Evolutionary conservation across 371 early-diverging fungal species (phyloP).

Genomic region (Rhizopus sp.): DNA sequence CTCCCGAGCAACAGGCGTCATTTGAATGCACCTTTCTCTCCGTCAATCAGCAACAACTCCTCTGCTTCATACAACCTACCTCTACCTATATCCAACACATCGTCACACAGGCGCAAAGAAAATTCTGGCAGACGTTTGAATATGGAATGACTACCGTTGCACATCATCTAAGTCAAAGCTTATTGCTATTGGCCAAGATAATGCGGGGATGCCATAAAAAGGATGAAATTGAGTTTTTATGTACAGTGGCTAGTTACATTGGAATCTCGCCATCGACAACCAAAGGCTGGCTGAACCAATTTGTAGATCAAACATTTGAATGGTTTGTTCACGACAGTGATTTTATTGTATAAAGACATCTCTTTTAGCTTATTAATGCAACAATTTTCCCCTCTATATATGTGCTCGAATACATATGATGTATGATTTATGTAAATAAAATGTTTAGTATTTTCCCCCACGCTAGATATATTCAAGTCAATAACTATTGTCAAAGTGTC

Average conservation of each 20-base stretch:
- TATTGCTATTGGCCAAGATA: conserved; percentile 13
- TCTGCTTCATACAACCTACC: conserved; percentile 18
- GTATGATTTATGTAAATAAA: neutral
- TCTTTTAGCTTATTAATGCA: no score
- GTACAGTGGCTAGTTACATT: conserved; percentile 11
- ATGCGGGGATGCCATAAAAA: conserved; percentile 12
- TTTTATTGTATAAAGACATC: neutral
- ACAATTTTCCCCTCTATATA: no score
- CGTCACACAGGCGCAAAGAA: conserved; percentile 13
- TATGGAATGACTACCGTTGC: conserved; percentile 20
- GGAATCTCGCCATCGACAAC: conserved; percentile 16
- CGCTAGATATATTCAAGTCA: conserved; percentile 10
- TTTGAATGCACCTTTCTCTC: conserved; percentile 22
- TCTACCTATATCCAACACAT: neutral
- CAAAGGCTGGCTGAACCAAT: conserved; percentile 15
- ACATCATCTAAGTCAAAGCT: conserved; percentile 9
- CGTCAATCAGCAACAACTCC: conserved; percentile 13
- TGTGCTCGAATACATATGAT: no score
- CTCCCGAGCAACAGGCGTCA: neutral
- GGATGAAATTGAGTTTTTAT: conserved; percentile 16
- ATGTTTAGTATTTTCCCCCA: conserved; percentile 5
- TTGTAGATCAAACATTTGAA: conserved; percentile 21
- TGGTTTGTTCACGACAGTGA: conserved; percentile 13
- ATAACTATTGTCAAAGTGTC: neutral
- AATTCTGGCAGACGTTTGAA: conserved; percentile 23